Base-by-base conservation (phyloP, 176 grass and related monocot genomes). In the Otatea glauca region DNA sequence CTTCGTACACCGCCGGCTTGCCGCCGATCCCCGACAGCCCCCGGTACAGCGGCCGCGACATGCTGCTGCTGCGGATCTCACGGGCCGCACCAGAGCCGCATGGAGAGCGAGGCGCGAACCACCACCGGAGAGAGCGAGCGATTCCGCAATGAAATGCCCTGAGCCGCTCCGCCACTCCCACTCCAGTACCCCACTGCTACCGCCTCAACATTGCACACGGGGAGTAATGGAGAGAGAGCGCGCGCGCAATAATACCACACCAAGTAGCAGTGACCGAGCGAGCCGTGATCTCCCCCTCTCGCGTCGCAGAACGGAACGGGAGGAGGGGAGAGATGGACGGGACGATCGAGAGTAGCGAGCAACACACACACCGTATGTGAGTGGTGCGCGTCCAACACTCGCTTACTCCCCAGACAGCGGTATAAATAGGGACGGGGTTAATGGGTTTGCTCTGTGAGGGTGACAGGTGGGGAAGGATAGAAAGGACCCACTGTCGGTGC, bases 1-100 rank as follows among this genome's bases (percentile, higher is more conserved):
- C 25, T 43, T 86, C 79, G 60, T 79, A 59, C 18, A 47, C 90
- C 18, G 76, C 89, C 83, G 21, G 29, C 79, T 90, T 90, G 39
- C 67, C 79, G 58, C 88, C 88, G 72, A 50, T 48, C 39, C 93
- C 91, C 66, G 93, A 98, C 35, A 75, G 72, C 11, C 96, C 96
- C 29, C 96, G 82, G 74, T 99, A 92, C 34, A 96, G 96, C 73
- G 96, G 77, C 68, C 93, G 90, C 77, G 96, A 90, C 96, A 99
- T 94, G 76, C 11, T 81, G 32, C 67, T 66, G 76, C 76, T 71
- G 74, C 71, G 85, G 82, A 89, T 88, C 79, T 87, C 84, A 91
- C 66, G 14, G 21, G 56, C 21, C 83, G 45, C n/a, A 38, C 74
- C 84, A 65, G 63, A 45, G 70, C 85, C 76, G 55, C 89, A 84